A percentile compares a stretch with the other conserved stretches of the same genome.
phyloP scores from a whole-genome alignment of 2,329 filamentous ascomycete species.

The Chalaropsis thielavioides region DNA sequence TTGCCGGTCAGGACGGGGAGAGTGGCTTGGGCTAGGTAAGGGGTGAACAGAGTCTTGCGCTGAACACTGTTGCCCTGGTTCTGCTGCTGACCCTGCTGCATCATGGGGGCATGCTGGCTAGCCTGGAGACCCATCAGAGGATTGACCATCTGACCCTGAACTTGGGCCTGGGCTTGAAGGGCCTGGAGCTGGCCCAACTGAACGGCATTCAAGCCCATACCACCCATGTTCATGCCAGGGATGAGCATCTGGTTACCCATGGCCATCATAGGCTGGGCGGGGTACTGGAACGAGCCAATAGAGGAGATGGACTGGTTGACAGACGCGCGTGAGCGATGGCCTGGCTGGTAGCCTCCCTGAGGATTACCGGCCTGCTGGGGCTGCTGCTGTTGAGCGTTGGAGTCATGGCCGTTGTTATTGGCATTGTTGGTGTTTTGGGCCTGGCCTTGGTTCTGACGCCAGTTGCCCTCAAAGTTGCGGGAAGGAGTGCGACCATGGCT shows the following conservation, averaged over 20 bases:
- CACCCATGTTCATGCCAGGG: constrained; percentile 61
- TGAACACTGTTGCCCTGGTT: constrained; percentile 68
- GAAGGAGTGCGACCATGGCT: constrained; percentile 73
- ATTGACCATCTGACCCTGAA: constrained; percentile 58
- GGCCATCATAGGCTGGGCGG: constrained; percentile 75
- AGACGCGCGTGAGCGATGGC: constrained; percentile 74
- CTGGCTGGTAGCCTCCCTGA: constrained; percentile 63
- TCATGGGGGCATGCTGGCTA: constrained; percentile 26
- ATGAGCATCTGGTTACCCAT: constrained; percentile 76
- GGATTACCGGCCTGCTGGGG: constrained; percentile 38
- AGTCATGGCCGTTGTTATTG: constrained; percentile 8
- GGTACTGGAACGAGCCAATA: constrained; percentile 79
- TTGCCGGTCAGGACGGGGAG: constrained; percentile 80
- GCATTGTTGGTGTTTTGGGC: background rate
- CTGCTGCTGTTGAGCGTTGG: constrained; percentile 10
- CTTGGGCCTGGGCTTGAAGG: constrained; percentile 64
- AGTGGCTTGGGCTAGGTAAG: constrained; percentile 88
- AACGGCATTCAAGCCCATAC: constrained; percentile 63
- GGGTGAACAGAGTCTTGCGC: constrained; percentile 95
- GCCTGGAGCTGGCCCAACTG: constrained; percentile 85
- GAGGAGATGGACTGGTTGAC: constrained; percentile 66
- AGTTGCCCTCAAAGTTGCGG: constrained; percentile 95
- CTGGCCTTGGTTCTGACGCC: constrained; percentile 61
- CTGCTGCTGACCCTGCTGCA: constrained; percentile 46
- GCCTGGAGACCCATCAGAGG: constrained; percentile 46